A percentile compares a stretch with the other conserved stretches of the same genome.
These are phyloP conservation scores for Tetrahymena thermophila DNA, from an alignment of 73 alveolate genomes.

Conservation along the genomic window DNA sequence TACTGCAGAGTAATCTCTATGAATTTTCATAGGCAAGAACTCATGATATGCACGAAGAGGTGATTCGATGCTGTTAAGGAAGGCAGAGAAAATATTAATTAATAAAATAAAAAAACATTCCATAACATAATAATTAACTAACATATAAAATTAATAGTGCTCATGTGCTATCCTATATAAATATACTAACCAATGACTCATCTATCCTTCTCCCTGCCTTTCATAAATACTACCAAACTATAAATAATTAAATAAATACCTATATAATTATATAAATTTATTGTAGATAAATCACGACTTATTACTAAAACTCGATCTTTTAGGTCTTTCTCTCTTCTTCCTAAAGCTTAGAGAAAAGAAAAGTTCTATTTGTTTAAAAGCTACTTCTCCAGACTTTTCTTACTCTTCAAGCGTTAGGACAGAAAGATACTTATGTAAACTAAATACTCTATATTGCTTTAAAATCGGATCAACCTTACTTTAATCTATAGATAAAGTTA, in stretches of 20 bases:
- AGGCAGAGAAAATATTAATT: background rate
- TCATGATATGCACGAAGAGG: background rate
- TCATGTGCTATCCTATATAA: background rate
- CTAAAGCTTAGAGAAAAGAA: background rate
- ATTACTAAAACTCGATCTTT: background rate
- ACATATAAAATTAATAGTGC: background rate
- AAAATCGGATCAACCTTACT: background rate
- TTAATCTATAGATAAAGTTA: background rate
- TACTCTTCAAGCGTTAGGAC: background rate
- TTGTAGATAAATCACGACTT: background rate
- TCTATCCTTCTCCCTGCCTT: background rate
- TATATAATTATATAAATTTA: too few species aligned
- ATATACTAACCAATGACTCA: background rate
- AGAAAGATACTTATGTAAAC: background rate
- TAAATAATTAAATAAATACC: background rate
- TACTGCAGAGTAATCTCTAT: background rate
- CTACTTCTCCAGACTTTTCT: background rate
- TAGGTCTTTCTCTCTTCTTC: background rate
- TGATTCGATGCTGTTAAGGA: background rate
- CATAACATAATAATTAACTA: background rate
- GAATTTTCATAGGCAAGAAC: slow-evolving; percentile 1
- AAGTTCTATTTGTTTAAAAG: background rate
- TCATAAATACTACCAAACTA: background rate
- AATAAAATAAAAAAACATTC: too few species aligned
- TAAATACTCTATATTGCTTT: too few species aligned